Evolutionary conservation across 495 filamentous ascomycete species (phyloP).

Genomic region (Cetradonia linearis): DNA sequence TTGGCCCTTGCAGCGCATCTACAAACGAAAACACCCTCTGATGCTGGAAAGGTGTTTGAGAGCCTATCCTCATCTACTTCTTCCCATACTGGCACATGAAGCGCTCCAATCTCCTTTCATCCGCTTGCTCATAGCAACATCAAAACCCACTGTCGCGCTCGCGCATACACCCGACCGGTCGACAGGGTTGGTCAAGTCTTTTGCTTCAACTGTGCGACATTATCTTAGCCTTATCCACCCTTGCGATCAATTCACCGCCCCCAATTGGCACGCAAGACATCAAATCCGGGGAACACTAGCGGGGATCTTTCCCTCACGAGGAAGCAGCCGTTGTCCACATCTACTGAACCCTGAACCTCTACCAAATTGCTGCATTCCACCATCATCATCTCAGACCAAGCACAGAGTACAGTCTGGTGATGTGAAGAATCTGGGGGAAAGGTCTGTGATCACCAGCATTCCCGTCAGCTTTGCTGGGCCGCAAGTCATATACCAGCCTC

Average conservation of each 20-base stretch:
- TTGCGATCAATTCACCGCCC: not conserved
- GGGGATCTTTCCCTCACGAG: not conserved
- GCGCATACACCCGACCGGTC: slow-evolving; percentile 1
- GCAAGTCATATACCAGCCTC: not conserved
- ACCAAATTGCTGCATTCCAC: not conserved
- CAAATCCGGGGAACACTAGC: not conserved
- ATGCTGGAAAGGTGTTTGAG: not conserved
- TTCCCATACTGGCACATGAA: not conserved
- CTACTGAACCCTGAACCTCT: not conserved
- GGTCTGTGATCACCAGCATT: not conserved
- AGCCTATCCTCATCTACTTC: not conserved
- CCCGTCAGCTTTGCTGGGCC: not conserved
- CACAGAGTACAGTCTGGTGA: not conserved
- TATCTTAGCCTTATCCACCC: not conserved
- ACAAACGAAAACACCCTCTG: not conserved
- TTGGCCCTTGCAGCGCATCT: slow-evolving; percentile 9
- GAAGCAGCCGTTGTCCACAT: slow-evolving; percentile 1
- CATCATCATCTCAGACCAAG: not conserved
- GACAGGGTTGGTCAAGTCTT: not conserved
- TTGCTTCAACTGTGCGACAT: not conserved
- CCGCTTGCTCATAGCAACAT: not conserved
- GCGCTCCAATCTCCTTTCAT: slow-evolving; percentile 5
- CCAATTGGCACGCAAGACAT: slow-evolving; percentile 3
- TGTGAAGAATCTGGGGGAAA: not conserved
- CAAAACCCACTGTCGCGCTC: not conserved